Conservation (phyloP, 1,139 yeast genomes). For the Protomyces inundatus region DNA sequence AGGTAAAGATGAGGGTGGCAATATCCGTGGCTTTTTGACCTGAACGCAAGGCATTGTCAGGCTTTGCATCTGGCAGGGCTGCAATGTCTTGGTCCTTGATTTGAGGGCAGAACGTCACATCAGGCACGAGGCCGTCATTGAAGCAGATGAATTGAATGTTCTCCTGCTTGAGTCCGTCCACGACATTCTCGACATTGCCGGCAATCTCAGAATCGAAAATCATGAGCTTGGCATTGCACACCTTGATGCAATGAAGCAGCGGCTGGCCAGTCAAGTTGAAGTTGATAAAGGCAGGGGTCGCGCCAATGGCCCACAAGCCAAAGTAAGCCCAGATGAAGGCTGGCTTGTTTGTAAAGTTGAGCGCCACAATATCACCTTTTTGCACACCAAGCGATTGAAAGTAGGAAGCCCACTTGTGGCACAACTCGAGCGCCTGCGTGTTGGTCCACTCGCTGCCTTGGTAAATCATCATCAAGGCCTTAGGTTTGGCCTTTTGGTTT, state of each 20-base stretch:
- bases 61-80: conserved; percentile 1
- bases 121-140: not conserved
- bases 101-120: not conserved
- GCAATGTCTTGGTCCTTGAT: conserved; percentile 3
- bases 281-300: conserved; percentile 17
- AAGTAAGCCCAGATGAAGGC: conserved; percentile 15
- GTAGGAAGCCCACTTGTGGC: conserved; percentile 11
- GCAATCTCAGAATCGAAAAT: conserved; percentile 71
- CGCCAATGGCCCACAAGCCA: conserved; percentile 23
- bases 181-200: conserved; percentile 52
- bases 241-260: conserved; percentile 70
- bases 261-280: conserved; percentile 68
- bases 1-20: conserved; percentile 74
- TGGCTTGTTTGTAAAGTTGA: conserved; percentile 22
- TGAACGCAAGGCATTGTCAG: conserved; percentile 38
- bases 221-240: conserved; percentile 59
- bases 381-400: conserved; percentile 11
- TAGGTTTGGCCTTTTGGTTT: not conserved
- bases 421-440: conserved; percentile 2
- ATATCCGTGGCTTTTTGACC: conserved; percentile 42
- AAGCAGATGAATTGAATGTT: conserved; percentile 1
- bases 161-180: conserved; percentile 42
- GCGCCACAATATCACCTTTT: conserved; percentile 13
- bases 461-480: conserved; percentile 13
- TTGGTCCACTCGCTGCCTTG: conserved; percentile 19